phyloP scores from a whole-genome alignment of 768 basidiomycete genomes.

The Termitomyces bulborhizus region DNA sequence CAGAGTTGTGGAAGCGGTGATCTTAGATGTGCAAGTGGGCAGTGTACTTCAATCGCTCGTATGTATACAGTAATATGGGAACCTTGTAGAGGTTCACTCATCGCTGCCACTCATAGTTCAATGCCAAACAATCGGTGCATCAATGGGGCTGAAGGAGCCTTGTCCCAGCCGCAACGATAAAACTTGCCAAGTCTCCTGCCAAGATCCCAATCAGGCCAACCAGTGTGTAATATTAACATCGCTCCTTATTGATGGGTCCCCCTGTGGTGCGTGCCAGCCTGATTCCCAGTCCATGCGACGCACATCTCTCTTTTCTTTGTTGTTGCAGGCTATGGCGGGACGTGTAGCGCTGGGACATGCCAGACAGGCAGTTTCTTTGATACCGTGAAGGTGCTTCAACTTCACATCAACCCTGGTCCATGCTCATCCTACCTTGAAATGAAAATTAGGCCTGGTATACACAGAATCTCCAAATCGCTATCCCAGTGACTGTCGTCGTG shows the following conservation, averaged over 20 bases:
- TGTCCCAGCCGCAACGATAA: constrained; percentile 62
- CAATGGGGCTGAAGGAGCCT: constrained; percentile 4
- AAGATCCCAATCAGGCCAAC: constrained; percentile 54
- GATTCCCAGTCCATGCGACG: background rate
- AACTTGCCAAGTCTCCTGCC: constrained; percentile 75
- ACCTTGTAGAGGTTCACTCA: background rate
- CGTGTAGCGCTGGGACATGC: constrained; percentile 59
- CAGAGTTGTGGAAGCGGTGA: constrained; percentile 58
- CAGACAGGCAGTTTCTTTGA: constrained; percentile 50
- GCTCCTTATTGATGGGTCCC: constrained; percentile 72
- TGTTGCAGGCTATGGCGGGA: constrained; percentile 59
- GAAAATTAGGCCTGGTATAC: constrained; percentile 61
- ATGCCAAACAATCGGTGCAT: constrained; percentile 32
- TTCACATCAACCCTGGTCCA: constrained; percentile 1
- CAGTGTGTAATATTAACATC: constrained; percentile 69
- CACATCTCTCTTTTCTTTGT: constrained; percentile 9
- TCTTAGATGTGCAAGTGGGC: constrained; percentile 70
- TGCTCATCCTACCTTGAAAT: constrained; percentile 1
- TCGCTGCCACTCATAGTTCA: constrained; percentile 40
- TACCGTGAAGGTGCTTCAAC: constrained; percentile 47
- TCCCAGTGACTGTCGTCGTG: constrained; percentile 72
- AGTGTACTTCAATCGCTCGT: constrained; percentile 71
- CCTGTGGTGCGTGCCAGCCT: constrained; percentile 54
- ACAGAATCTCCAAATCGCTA: constrained; percentile 72
- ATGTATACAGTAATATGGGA: constrained; percentile 21